Base-by-base conservation (phyloP, 2,329 filamentous ascomycete genomes). In the Hymenoscyphus linearis region DNA sequence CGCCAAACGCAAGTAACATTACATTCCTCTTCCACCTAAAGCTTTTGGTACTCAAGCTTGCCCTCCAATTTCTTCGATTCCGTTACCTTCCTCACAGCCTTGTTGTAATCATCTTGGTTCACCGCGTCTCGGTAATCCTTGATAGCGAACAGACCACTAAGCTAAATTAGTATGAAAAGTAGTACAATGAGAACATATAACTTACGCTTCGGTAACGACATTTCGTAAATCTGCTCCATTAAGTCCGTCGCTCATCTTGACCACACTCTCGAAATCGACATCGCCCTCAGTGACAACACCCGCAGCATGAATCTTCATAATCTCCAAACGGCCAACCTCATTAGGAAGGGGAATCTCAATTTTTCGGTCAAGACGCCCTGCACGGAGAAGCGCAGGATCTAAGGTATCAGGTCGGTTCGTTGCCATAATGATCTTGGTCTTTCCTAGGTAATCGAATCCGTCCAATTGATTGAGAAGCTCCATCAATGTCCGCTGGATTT, bases 391-490 rank as follows among this genome's bases (percentile, higher is more conserved):
- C 1, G 93, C 93, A 36, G 93, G 93, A 73, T 99, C 93, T 55
- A 99, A 85, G 0, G 93, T 98, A 76, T 98, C 93, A 14, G 93
- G 95, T 78, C 95, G 84, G 82, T 99, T 99, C 62, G 95, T 98
- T 40, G 93, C 95, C 96, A 99, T 99, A 80, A 99, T 99, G 75
- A 99, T 99, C 82, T 99, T 99, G 60, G 95, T 99, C 83, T 99
- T 97, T 70, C 96, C 95, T 40, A 99, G 84, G 79, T 99, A 99
- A 79, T 99, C 95, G 80, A 99, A 99, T 68, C 96, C 95, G 75
- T 99, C 95, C 59, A 99, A 86, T 77, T 99, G 95, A 78, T 99
- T 99, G 65, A 99, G 88, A 60, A 99, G 83, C 77, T 99, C 95
- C 95, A 99, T 99, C 63, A 99, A 81, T 37, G 95, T 99, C 73